Evolutionary conservation across 2,329 filamentous ascomycete genomes (phyloP), one percentile per base, ranked within the genome.

Genomic region (Aureobasidium sp.): DNA sequence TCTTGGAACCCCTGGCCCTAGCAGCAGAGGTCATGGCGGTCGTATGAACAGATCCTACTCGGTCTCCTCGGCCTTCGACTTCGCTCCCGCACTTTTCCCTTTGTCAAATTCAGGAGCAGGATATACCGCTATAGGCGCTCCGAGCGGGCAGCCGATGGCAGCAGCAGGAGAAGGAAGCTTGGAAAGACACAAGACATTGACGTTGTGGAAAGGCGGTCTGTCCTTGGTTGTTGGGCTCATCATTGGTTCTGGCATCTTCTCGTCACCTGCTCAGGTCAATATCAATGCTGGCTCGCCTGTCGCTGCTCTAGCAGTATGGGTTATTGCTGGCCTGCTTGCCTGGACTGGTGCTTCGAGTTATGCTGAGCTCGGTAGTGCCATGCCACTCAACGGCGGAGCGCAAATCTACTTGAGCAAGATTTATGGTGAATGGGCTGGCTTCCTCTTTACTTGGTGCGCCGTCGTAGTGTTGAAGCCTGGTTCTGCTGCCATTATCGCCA

Each of bases 271-370:
- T 61, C 90, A 96, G 72, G 93, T 99, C 69, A 96, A 94, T 75
- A 84, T 84, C 61, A 95, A 95, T 72, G 91, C 90, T 39, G 94
- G 93, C 10, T 97, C 92, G 32, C 90, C 92, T 0, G 94, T 92
- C 55, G 93, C 92, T 17, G 87, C 92, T 1, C 78, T 99, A 56
- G 82, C 97, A n/a, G 87, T 97, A 5, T 99, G 93, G 93, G 81
- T 86, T 1, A 85, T 97, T 46, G 92, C 93, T 2, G 93, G 93
- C n/a, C 72, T 97, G 23, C 79, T 99, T 65, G 93, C 93, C 1
- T 99, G 94, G 93, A 99, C 94, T 0, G 93, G 94, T 10, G 93
- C 91, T 0, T 88, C 92, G 27, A 96, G 91, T 68, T 99, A 96
- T 76, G 94, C 94, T 4, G 94, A 99, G 77, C 82, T 99, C 5